Base-by-base conservation (phyloP, 2,329 filamentous ascomycete species). In the Arthrobotrys conoides region DNA sequence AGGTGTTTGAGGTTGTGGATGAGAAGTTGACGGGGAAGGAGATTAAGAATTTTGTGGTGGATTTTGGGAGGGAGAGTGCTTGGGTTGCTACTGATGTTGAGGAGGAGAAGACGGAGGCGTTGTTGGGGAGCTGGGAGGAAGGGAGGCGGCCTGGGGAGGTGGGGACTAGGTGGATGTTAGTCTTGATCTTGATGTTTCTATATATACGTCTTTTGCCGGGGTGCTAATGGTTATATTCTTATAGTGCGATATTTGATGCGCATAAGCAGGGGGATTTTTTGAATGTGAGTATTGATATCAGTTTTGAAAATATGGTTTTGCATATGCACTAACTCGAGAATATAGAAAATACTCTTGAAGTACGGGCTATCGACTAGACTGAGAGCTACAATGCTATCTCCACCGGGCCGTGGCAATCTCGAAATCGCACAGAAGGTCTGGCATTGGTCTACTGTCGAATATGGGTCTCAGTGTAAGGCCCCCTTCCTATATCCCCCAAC, bases 381-480 rank as follows among this genome's bases (percentile, higher is more conserved):
- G n/a, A 55, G 70, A n/a, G 76, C 76, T 20, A 72, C 70, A n/a
- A 79, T 79, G 68, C 48, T 79, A 9, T 79, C 76, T 0, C 69
- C 76, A 10, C 76, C 76, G 1, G 76, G 76, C 12, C 55, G 70
- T 30, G 76, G 76, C 20, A 79, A 82, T 61, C 81, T 82, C 79
- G 80, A 81, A 38, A 79, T 88, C 14, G 85, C 87, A 8, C 84
- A 87, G 59, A 86, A 87, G 57, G 84, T 88, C 1, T 88, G 87
- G 87, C 87, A 88, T 79, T 88, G 87, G 84, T 86, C 86, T 2
- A 86, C 86, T 6, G 85, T 88, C 10, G 87, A 88, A 71, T 86
- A 86, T 83, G 87, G 87, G 5, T 83, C 86, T 38, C 85, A 84
- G 81, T 88, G 87, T 84, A 83, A 82, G 84, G 3, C n/a, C 4